These are phyloP conservation scores for Torulaspora indica DNA, from an alignment of 805 yeast genomes.

Conservation along the genomic window DNA sequence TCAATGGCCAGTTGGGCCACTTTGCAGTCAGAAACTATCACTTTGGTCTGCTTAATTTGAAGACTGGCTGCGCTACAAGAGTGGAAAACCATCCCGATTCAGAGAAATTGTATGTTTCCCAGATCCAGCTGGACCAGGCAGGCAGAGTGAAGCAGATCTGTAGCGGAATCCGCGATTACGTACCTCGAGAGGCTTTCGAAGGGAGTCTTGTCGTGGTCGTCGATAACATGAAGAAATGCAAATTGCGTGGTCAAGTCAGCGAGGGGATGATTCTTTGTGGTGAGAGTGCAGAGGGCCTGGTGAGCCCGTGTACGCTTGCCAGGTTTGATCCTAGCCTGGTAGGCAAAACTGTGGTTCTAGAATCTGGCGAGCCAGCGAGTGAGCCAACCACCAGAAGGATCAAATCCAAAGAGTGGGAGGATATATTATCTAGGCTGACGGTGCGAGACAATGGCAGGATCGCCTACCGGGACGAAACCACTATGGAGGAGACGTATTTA, in stretches of 20 bases:
- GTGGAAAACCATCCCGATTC: conserved; percentile 53
- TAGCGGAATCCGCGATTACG: conserved; percentile 51
- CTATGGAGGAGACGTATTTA: conserved; percentile 8
- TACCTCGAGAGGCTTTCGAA: conserved; percentile 40
- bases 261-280: conserved; percentile 70
- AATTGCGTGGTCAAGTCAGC: conserved; percentile 57
- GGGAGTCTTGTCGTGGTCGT: conserved; percentile 47
- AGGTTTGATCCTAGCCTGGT: neutral
- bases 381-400: conserved; percentile 16
- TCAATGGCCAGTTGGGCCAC: neutral
- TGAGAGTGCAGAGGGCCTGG: conserved; percentile 24
- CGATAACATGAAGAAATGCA: conserved; percentile 55
- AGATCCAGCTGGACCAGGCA: conserved; percentile 35
- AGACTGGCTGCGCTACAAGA: conserved; percentile 47
- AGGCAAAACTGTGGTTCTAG: conserved; percentile 17
- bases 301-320: conserved; percentile 18
- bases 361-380: neutral
- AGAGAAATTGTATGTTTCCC: conserved; percentile 54
- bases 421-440: conserved; percentile 18
- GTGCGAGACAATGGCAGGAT: conserved; percentile 14
- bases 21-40: conserved; percentile 5
- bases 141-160: conserved; percentile 40
- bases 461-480: conserved; percentile 16
- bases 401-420: conserved; percentile 23
- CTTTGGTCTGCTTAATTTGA: conserved; percentile 30